Base-by-base conservation (phyloP, 176 grass and related monocot species). In the Saccharum officinarum region DNA sequence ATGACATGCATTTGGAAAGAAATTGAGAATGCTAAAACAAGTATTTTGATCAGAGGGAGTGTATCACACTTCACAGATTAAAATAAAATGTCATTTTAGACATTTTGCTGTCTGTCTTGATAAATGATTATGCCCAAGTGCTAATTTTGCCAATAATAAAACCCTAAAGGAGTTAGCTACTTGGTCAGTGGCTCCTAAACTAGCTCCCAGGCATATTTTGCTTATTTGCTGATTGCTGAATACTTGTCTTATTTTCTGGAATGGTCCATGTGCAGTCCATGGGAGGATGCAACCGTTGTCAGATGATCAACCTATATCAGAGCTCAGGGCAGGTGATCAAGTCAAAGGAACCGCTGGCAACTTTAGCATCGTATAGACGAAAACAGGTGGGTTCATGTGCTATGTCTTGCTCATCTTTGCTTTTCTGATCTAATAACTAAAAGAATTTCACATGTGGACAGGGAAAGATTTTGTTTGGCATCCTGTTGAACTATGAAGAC, bases 261-360 rank as follows among this genome's bases (percentile, higher is more conserved):
- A 71, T 39, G 30, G 45, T 38, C 40, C 11, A 30, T 84, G 60
- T 65, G 62, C 82, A 97, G 93, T 94, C 97, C 22, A 89, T 98
- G 70, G 97, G 93, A 65, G 97, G 97, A 91, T 98, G 97, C 87
- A 98, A 90, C 71, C 93, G 97, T 28, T 98, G 97, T 70, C 88
- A 95, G 81, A 98, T 98, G 91, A 94, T 98, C 89, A 96, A 98
- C 84, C 25, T 95, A 44, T 72, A 92, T n/a, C 93, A 89, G 33
- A 83, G 76, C 66, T 91, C 90, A 57, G 86, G 86, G 73, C 80
- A 89, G 84, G 78, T 86, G 75, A 42, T 73, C 61, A 95, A 91
- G 85, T 91, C 88, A 1, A 98, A 94, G 80, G 97, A 96, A 87
- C 97, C 97, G 42, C 84, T 98, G 73, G 90, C 93, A 67, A 98